These are phyloP conservation scores for Botrytis fragariae DNA, from an alignment of 2,329 filamentous ascomycete species.

Conservation along the genomic window DNA sequence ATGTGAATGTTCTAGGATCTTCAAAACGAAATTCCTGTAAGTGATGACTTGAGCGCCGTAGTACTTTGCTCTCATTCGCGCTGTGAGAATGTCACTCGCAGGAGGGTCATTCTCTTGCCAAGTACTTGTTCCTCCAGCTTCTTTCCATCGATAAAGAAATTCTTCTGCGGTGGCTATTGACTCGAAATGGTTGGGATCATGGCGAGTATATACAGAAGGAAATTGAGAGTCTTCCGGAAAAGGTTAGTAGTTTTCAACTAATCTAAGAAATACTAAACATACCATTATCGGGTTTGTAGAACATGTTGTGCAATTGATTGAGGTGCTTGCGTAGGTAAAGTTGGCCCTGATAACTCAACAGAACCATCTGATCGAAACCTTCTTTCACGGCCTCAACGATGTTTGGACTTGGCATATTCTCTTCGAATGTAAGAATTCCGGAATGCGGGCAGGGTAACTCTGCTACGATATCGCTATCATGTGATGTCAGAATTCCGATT, in stretches of 20 bases:
- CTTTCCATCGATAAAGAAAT: constrained; percentile 10
- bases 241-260: constrained; percentile 48
- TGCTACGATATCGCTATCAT: constrained; percentile 76
- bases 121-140: constrained; percentile 39
- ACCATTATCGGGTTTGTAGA: constrained; percentile 37
- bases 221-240: constrained; percentile 26
- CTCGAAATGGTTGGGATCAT: constrained; percentile 40
- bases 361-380: constrained; percentile 48
- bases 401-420: constrained; percentile 66
- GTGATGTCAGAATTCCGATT: constrained; percentile 22
- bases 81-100: constrained; percentile 72
- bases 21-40: constrained; percentile 69
- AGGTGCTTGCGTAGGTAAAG: constrained; percentile 63
- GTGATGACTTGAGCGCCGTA: constrained; percentile 91
- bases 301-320: constrained; percentile 56
- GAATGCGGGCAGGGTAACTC: constrained; percentile 69
- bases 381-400: constrained; percentile 46
- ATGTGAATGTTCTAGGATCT: constrained; percentile 48
- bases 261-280: constrained; percentile 36
- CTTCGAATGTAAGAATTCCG: constrained; percentile 59
- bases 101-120: constrained; percentile 63
- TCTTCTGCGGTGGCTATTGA: constrained; percentile 48
- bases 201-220: constrained; percentile 24
- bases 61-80: constrained; percentile 87
- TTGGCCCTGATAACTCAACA: constrained; percentile 61